phyloP scores from a whole-genome alignment of 192 early-diverging fungal genomes.

The Umbelopsis ramanniana region DNA sequence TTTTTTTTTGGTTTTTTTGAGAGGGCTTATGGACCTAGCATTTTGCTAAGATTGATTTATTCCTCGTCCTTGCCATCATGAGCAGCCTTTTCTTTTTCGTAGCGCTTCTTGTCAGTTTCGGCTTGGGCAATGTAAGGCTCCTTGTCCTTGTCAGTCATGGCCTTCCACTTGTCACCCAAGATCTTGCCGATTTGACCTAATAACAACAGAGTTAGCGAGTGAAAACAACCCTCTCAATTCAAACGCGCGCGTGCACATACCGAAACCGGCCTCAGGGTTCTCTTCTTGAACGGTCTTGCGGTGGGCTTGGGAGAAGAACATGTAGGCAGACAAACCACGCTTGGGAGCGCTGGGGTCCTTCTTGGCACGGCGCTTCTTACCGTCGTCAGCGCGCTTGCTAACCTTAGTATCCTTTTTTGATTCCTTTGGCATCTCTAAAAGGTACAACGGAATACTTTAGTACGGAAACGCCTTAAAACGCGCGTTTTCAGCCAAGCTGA shows the following conservation, averaged over 20 bases:
- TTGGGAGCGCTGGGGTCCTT: conserved; percentile 94
- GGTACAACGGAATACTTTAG: background rate
- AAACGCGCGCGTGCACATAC: conserved; percentile 34
- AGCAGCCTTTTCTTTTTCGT: conserved; percentile 43
- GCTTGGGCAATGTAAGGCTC: conserved; percentile 41
- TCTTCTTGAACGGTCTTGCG: conserved; percentile 76
- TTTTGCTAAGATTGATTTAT: background rate
- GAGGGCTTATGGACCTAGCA: background rate
- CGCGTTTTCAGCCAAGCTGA: background rate
- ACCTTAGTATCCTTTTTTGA: conserved; percentile 15
- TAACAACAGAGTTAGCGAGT: background rate
- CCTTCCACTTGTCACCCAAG: conserved; percentile 50
- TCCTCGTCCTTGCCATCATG: conserved; percentile 20
- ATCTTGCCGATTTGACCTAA: conserved; percentile 48
- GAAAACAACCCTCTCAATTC: conserved; percentile 21
- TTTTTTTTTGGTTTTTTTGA: background rate
- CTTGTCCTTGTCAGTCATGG: conserved; percentile 41
- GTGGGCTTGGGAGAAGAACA: conserved; percentile 88
- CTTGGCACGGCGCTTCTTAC: conserved; percentile 64
- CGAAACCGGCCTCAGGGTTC: conserved; percentile 77
- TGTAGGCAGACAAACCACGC: conserved; percentile 89
- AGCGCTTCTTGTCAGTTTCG: conserved; percentile 47
- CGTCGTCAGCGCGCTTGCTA: conserved; percentile 55
- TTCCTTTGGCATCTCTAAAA: conserved; percentile 10
- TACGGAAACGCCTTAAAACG: background rate